A percentile compares a stretch with the other conserved stretches of the same genome.
phyloP scores from a whole-genome alignment of 139 green algal genomes.

The Raphidocelis subcapitata region DNA sequence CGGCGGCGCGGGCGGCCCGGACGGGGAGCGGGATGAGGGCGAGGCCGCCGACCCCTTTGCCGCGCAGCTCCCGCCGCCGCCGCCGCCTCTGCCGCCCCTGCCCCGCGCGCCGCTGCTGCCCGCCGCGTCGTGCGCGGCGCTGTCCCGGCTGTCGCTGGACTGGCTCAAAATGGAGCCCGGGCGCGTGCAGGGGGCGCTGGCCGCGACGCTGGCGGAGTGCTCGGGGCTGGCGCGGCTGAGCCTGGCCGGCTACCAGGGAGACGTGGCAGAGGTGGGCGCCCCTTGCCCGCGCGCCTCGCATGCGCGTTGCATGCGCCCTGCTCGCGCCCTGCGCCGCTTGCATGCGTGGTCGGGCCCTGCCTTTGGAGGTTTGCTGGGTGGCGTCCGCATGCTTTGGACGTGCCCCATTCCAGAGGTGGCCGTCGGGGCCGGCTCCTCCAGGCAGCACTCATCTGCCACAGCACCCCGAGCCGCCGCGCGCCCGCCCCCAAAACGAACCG shows the following conservation, averaged over 20 bases:
- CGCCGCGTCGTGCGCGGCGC: neutral
- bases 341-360: neutral
- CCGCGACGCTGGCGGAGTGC: constrained; percentile 1
- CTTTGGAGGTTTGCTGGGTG: neutral
- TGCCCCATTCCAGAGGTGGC: neutral
- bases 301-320: neutral
- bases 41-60: too few relatives aligned
- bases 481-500: neutral
- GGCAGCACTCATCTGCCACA: neutral
- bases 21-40: too few relatives aligned
- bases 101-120: neutral
- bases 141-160: constrained; percentile 12
- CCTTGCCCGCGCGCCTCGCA: neutral
- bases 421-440: neutral
- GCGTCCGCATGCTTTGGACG: neutral
- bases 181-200: constrained; percentile 1
- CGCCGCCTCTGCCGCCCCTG: neutral
- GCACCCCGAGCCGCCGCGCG: neutral
- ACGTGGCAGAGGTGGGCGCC: neutral
- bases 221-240: neutral
- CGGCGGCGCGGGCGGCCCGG: too few relatives aligned
- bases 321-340: neutral
- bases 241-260: constrained; percentile 15
- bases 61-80: neutral
- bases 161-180: constrained; percentile 14